Base-by-base conservation (phyloP, 1,284 basidiomycete species). In the Erythrobasidium hasegawianum region DNA sequence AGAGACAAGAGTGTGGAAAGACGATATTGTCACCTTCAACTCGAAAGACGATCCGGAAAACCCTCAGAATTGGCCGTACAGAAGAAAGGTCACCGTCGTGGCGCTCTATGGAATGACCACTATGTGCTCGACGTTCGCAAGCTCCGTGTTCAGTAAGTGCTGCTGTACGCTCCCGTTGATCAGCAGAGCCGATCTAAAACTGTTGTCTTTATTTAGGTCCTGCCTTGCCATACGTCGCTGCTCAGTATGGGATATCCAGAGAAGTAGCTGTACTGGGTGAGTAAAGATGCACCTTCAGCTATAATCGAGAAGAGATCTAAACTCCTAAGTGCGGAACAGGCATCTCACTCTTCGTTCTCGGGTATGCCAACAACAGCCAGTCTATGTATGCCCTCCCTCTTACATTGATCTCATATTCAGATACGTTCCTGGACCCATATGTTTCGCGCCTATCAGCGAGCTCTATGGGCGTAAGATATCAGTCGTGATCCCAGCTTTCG, bases 81-180 rank as follows among this genome's bases (percentile, higher is more conserved):
- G 45, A 1, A 53, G 52, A 4, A 72, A 70, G 22, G 27, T 68
- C 38, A 45, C 64, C 24, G 59, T 71, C 5, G 71, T 70, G 1
- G 59, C 70, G 18, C 65, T 74, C 7, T 61, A 70, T 38, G 71
- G 71, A 7, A 3, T 68, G 11, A 70, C 70, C 2, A 72, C 70
- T 7, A 40, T 70, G 60, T 68, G 64, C 61, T 82, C 81, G 8
- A 85, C 85, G 0, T 80, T 86, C 2, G 83, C 86, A 0, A 86
- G 85, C 2, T 83, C 85, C n/a, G 87, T 88, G 83, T 80, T 87
- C 33, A n/a, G n/a, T n/a, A n/a, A n/a, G n/a, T n/a, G n/a, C n/a
- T n/a, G n/a, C n/a, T n/a, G n/a, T n/a, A n/a, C n/a, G n/a, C n/a
- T n/a, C n/a, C n/a, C n/a, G n/a, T n/a, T n/a, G n/a, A n/a, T n/a